phyloP scores from a whole-genome alignment of 1,284 basidiomycete genomes.

The Cryptococcus hybrid region DNA sequence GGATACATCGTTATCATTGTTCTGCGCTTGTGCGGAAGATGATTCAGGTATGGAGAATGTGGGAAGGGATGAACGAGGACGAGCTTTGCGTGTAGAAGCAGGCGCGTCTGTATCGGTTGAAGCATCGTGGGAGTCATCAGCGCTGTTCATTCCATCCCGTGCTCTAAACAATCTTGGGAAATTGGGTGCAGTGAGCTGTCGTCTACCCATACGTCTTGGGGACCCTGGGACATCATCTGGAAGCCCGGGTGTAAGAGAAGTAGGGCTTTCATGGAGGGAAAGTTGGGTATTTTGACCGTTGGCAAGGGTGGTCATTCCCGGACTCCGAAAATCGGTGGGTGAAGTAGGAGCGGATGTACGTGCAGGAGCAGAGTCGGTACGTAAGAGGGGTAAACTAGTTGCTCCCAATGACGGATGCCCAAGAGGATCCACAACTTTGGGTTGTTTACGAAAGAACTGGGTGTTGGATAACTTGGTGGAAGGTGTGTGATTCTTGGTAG shows the following conservation, averaged over 20 bases:
- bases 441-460: neutral
- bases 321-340: constrained; percentile 10
- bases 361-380: constrained; percentile 5
- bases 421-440: neutral
- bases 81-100: neutral
- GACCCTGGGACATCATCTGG: neutral
- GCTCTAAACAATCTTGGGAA: constrained; percentile 17
- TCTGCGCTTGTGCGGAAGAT: neutral
- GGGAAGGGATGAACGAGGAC: neutral
- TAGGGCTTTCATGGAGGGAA: neutral
- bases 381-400: neutral
- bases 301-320: constrained; percentile 15
- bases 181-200: constrained; percentile 19
- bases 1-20: neutral
- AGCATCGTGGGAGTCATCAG: no score
- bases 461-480: neutral
- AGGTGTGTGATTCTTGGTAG: neutral
- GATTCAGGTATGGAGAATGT: constrained; percentile 4
- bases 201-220: constrained; percentile 1
- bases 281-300: constrained; percentile 8
- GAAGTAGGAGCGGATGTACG: constrained; percentile 17
- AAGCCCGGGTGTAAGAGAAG: neutral
- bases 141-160: neutral
- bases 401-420: neutral
- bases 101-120: no score